Conservation (phyloP, 2,329 filamentous ascomycete species). For the Allantophomopsis lycopodina region DNA sequence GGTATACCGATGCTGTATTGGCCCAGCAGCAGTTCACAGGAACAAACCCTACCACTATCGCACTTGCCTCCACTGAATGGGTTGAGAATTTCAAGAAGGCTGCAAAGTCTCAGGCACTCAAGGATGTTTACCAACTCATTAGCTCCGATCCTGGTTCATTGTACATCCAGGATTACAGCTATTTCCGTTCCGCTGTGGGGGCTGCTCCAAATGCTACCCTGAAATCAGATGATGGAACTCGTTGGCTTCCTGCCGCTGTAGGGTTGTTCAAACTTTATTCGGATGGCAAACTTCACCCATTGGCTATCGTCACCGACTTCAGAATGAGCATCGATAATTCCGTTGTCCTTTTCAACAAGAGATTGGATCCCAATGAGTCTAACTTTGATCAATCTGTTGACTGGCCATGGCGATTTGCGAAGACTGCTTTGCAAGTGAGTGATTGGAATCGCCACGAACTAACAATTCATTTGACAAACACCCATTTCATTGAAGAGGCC, state of each 20-base stretch:
- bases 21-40: conserved; percentile 25
- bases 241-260: conserved; percentile 22
- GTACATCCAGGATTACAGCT: conserved; percentile 15
- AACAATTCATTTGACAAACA: too few relatives aligned
- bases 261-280: conserved; percentile 26
- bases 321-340: too few relatives aligned
- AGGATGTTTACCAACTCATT: conserved; percentile 5
- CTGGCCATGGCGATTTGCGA: too few relatives aligned
- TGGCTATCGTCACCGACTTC: conserved; percentile 22
- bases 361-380: too few relatives aligned
- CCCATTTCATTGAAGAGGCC: too few relatives aligned
- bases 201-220: background rate
- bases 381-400: too few relatives aligned
- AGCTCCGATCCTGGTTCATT: conserved; percentile 5
- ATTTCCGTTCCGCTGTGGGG: conserved; percentile 10
- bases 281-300: conserved; percentile 30
- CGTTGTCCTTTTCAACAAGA: too few relatives aligned
- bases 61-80: conserved; percentile 7
- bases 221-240: conserved; percentile 6
- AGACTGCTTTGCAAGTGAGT: too few relatives aligned
- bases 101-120: conserved; percentile 5
- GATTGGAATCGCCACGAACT: too few relatives aligned
- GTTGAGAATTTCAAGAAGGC: conserved; percentile 6
- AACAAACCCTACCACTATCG: conserved; percentile 16
- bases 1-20: conserved; percentile 21